Conservation (phyloP, 192 early-diverging fungal genomes). For the Diversispora eburnea region DNA sequence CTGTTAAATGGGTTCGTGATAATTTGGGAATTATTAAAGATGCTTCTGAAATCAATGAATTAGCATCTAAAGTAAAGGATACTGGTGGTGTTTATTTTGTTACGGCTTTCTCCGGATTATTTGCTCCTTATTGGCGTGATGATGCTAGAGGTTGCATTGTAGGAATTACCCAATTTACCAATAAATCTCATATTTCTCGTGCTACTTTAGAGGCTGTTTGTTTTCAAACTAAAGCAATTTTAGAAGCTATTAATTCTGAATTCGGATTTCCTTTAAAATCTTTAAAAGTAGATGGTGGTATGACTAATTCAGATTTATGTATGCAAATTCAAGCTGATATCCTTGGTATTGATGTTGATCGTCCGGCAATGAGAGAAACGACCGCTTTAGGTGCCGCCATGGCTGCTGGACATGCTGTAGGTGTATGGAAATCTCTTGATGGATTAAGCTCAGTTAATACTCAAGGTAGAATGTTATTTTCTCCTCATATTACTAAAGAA, state of each 20-base stretch:
- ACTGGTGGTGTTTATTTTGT: slow-evolving; percentile 94
- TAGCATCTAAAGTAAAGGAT: slow-evolving; percentile 66
- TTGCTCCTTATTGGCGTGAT: slow-evolving; percentile 92
- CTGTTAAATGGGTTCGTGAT: slow-evolving; percentile 88
- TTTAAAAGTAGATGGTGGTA: slow-evolving; percentile 93
- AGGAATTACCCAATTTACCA: slow-evolving; percentile 87
- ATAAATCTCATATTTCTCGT: slow-evolving; percentile 76
- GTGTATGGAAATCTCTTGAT: slow-evolving; percentile 52
- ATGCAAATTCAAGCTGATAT: slow-evolving; percentile 95
- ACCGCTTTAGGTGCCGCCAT: slow-evolving; percentile 91
- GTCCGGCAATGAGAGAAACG: slow-evolving; percentile 87
- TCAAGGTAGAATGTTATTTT: slow-evolving; percentile 46
- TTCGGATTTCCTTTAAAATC: slow-evolving; percentile 59
- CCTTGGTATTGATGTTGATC: slow-evolving; percentile 68
- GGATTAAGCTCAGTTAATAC: slow-evolving; percentile 54
- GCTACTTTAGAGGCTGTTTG: slow-evolving; percentile 88
- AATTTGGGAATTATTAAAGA: slow-evolving; percentile 76
- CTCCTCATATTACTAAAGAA: slow-evolving; percentile 44
- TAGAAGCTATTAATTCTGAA: slow-evolving; percentile 88
- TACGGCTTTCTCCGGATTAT: slow-evolving; percentile 88
- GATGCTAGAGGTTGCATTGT: slow-evolving; percentile 85
- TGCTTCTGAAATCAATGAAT: slow-evolving; percentile 65
- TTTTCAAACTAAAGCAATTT: slow-evolving; percentile 83
- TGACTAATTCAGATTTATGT: slow-evolving; percentile 83
- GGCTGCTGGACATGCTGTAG: slow-evolving; percentile 62